phyloP scores from a whole-genome alignment of 345 rosid genomes.

The Sonneratia caseolaris region DNA sequence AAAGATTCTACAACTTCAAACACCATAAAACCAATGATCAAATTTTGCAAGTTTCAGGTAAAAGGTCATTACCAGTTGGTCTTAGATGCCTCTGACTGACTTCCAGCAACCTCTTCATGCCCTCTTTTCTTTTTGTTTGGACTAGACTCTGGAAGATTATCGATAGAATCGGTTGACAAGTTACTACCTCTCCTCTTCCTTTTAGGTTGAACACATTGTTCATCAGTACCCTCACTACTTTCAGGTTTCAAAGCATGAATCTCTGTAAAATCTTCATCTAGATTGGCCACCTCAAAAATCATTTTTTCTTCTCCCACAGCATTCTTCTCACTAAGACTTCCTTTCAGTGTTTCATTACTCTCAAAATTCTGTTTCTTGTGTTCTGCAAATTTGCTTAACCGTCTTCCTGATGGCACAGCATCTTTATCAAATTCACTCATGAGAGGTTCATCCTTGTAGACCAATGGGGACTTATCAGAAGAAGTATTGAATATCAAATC shows the following conservation, averaged over 20 bases:
- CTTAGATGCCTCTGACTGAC: conserved; percentile 26
- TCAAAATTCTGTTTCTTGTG: conserved; percentile 12
- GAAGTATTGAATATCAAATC: conserved; percentile 59
- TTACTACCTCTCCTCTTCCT: conserved; percentile 44
- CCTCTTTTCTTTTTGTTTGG: conserved; percentile 46
- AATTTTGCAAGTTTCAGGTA: not conserved
- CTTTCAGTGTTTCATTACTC: conserved; percentile 4
- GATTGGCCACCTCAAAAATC: conserved; percentile 37
- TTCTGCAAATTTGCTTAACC: conserved; percentile 17
- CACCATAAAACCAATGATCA: not conserved
- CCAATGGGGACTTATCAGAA: conserved; percentile 27
- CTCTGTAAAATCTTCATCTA: conserved; percentile 15
- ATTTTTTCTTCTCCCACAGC: conserved; percentile 37
- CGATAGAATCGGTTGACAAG: conserved; percentile 18
- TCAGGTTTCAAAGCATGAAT: conserved; percentile 16
- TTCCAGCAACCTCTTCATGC: conserved; percentile 22
- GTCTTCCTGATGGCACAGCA: conserved; percentile 15
- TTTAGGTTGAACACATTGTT: conserved; percentile 30
- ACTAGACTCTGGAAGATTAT: conserved; percentile 14
- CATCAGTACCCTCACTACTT: conserved; percentile 13
- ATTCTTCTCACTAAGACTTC: conserved; percentile 11
- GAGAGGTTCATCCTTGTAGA: conserved; percentile 22
- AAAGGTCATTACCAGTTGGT: conserved; percentile 28
- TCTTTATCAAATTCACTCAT: conserved; percentile 15
- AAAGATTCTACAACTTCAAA: not conserved